Evolutionary conservation across 169 alveolate genomes (phyloP).

Genomic region (Plasmodium berghei): DNA sequence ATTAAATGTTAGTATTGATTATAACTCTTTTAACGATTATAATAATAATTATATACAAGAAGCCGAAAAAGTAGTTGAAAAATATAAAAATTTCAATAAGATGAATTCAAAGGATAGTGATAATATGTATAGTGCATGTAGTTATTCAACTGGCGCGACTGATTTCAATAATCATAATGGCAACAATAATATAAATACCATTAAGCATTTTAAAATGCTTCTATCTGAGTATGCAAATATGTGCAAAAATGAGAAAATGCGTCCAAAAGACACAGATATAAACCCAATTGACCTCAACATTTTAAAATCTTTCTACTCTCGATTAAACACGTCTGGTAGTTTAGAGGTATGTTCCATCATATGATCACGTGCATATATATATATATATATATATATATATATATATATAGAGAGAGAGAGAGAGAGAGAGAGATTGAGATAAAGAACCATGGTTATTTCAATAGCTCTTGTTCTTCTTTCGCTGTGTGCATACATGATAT

Average conservation of each 20-base stretch:
- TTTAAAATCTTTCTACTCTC: slow-evolving; percentile 20
- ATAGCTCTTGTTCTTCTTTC: no score
- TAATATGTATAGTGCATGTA: slow-evolving; percentile 53
- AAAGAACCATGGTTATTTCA: background rate
- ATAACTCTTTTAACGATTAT: slow-evolving; percentile 36
- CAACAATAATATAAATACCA: slow-evolving; percentile 22
- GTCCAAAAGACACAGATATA: slow-evolving; percentile 7
- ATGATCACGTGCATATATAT: background rate
- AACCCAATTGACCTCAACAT: slow-evolving; percentile 22
- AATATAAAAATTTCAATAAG: slow-evolving; percentile 47
- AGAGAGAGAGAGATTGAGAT: background rate
- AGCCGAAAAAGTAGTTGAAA: slow-evolving; percentile 66
- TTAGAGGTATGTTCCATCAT: slow-evolving; percentile 20
- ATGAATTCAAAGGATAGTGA: slow-evolving; percentile 66
- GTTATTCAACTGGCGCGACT: slow-evolving; percentile 18
- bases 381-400: background rate
- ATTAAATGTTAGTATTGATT: slow-evolving; percentile 63
- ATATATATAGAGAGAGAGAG: background rate
- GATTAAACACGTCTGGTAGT: slow-evolving; percentile 1
- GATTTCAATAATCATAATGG: background rate
- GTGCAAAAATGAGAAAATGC: slow-evolving; percentile 34
- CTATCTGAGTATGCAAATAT: slow-evolving; percentile 49
- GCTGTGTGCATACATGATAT: background rate
- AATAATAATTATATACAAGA: slow-evolving; percentile 66
- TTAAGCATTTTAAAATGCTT: slow-evolving; percentile 36